A percentile compares a stretch with the other conserved stretches of the same genome.
phyloP scores from a whole-genome alignment of 1,284 basidiomycete genomes.

The Ganoderma lingzhi region DNA sequence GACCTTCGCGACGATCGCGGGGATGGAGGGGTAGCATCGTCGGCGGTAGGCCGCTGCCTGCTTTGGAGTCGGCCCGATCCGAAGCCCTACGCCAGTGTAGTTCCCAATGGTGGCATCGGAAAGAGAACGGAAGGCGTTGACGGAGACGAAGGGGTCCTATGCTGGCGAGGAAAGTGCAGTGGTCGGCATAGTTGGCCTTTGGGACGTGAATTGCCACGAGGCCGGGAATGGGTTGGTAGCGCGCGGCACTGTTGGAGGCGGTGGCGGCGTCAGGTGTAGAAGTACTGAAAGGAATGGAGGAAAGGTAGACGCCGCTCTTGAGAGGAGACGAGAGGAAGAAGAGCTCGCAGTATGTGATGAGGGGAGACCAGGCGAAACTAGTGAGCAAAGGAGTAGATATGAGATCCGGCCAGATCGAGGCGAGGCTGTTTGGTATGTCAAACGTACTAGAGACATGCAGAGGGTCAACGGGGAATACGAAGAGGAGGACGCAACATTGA shows the following conservation, averaged over 20 bases:
- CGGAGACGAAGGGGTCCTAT: conserved; percentile 50
- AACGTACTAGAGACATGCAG: conserved; percentile 53
- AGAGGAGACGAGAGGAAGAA: conserved; percentile 38
- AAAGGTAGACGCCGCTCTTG: conserved; percentile 6
- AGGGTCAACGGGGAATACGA: neutral
- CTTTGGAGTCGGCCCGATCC: neutral
- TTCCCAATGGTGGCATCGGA: conserved; percentile 30
- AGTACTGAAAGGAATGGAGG: conserved; percentile 31
- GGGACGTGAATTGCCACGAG: conserved; percentile 67
- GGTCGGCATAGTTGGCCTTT: conserved; percentile 63
- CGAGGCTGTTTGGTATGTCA: conserved; percentile 53
- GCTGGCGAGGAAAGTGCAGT: conserved; percentile 56
- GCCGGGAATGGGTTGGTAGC: conserved; percentile 40
- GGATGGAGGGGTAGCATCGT: conserved; percentile 58
- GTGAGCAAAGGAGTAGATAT: conserved; percentile 57
- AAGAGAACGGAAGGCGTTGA: conserved; percentile 50
- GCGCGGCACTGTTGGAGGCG: neutral
- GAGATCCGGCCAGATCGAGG: conserved; percentile 53
- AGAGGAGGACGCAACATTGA: neutral
- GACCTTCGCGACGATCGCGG: conserved; percentile 53
- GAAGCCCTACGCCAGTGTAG: neutral
- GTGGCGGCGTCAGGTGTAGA: neutral
- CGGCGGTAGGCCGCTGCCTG: conserved; percentile 39
- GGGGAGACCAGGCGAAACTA: conserved; percentile 65
- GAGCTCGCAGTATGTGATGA: conserved; percentile 53